Base-by-base conservation (phyloP, 768 basidiomycete genomes). In the Psilocybe azurescens region DNA sequence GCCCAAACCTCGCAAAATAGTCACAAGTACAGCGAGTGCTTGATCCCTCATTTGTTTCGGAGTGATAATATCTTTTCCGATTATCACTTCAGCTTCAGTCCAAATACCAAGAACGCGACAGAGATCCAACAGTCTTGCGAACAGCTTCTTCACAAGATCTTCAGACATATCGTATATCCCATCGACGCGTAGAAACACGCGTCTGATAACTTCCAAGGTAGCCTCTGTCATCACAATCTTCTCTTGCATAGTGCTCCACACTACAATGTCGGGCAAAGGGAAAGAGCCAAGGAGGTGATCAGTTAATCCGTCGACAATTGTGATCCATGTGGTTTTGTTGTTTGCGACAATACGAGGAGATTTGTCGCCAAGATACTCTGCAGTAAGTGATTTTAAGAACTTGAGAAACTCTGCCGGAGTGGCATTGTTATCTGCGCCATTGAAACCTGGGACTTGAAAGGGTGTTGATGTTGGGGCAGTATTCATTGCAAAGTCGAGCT, bases 21-120 rank as follows among this genome's bases (percentile, higher is more conserved):
- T 73, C 5, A 80, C 74, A 24, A 83, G 72, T 16, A 81, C 79
- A 30, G 75, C 67, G 18, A 80, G 73, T 3, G 83, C 79, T 61
- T 78, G 82, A 36, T 79, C 74, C 68, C 81, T 84, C 65, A 93
- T 71, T 2, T 75, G 72, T 3, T 69, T 70, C 0, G 91, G 89
- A 11, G 79, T 76, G 29, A 78, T 73, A 48, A 81, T 70, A 14
- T 70, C 80, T 20, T 77, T 77, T 52, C 79, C 72, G 24, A 63
- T 67, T n/a, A 72, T 64, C 20, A 77, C 75, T 47, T 78, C 75
- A n/a, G 75, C 77, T 54, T 84, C 83, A 36, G 80, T 70, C 87
- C 90, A 92, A 33, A 81, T 71, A 62, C 89, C 88, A 38, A 90
- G 75, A 1, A 80, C 79, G 56, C 78, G 70, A 67, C 83, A 86